These are phyloP conservation scores for Ogataea pilisensis DNA, from an alignment of 805 yeast species.

Conservation along the genomic window DNA sequence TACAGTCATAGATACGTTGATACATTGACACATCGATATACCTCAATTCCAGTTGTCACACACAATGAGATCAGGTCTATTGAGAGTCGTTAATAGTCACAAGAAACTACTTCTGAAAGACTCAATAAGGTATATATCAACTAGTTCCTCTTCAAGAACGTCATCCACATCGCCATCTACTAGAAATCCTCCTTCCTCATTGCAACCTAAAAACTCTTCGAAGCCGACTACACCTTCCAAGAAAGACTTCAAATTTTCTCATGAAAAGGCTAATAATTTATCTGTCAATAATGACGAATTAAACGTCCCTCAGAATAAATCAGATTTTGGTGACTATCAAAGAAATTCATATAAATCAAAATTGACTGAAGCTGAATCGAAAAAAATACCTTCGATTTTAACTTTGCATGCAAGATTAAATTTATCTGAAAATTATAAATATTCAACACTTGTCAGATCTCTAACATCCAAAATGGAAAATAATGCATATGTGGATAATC, in stretches of 20 bases:
- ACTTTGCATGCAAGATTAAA: slow-evolving; percentile 76
- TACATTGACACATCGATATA: too few species aligned
- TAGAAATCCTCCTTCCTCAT: background rate
- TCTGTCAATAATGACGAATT: slow-evolving; percentile 13
- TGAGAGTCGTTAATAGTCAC: slow-evolving; percentile 9
- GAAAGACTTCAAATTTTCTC: slow-evolving; percentile 23
- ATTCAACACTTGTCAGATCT: slow-evolving; percentile 74
- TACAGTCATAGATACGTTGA: too few species aligned
- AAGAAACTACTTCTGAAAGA: slow-evolving; percentile 1
- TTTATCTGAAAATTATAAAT: slow-evolving; percentile 53
- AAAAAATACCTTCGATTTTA: slow-evolving; percentile 63
- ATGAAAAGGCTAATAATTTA: slow-evolving; percentile 25
- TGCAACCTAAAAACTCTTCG: background rate
- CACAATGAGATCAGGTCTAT: slow-evolving; percentile 7
- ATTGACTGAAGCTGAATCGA: slow-evolving; percentile 48
- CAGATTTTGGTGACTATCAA: slow-evolving; percentile 32
- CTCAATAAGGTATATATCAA: slow-evolving; percentile 9
- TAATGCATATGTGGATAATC: slow-evolving; percentile 60
- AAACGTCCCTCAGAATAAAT: slow-evolving; percentile 17
- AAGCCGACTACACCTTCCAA: slow-evolving; percentile 8
- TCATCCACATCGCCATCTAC: background rate
- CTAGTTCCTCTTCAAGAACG: slow-evolving; percentile 17
- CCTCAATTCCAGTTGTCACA: background rate
- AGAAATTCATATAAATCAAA: slow-evolving; percentile 24
- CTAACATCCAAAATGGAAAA: slow-evolving; percentile 50